phyloP scores from a whole-genome alignment of 1,284 basidiomycete species.

The Pseudozyma tsukubaensis region DNA sequence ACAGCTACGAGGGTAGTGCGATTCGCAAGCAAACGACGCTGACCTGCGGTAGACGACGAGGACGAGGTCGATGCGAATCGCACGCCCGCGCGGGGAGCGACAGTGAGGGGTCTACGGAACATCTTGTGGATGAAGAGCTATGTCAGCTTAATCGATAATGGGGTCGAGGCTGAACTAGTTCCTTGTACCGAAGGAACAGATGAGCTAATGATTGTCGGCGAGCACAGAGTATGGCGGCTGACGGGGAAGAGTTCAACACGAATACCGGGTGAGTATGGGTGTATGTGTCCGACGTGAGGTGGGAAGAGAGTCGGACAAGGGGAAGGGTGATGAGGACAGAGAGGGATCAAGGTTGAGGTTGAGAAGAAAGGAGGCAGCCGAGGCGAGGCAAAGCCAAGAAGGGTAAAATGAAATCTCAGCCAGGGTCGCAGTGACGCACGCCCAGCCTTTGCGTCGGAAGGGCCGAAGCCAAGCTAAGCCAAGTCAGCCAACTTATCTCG shows the following conservation, averaged over 20 bases:
- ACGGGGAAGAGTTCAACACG: too few species aligned
- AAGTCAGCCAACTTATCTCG: background rate
- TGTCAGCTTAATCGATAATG: background rate
- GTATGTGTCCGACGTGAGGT: background rate
- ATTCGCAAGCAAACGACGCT: constrained; percentile 24
- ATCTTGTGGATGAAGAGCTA: constrained; percentile 13
- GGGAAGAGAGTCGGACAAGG: background rate
- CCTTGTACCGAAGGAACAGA: background rate
- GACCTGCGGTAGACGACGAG: constrained; percentile 17
- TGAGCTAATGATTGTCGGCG: too few species aligned
- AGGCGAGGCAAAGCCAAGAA: constrained; percentile 1
- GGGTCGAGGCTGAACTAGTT: background rate
- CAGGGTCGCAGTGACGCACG: constrained; percentile 1
- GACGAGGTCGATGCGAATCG: constrained; percentile 46
- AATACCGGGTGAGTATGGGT: too few species aligned
- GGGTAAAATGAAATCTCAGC: background rate
- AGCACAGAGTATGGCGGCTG: too few species aligned
- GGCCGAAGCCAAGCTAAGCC: background rate
- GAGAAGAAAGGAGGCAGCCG: constrained; percentile 12
- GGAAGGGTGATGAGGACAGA: background rate
- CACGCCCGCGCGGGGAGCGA: constrained; percentile 35
- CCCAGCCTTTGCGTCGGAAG: too few species aligned
- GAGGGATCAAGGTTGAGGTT: background rate
- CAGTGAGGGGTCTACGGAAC: constrained; percentile 43
- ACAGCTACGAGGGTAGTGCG: constrained; percentile 32